Evolutionary conservation across 2,329 filamentous ascomycete species (phyloP), one percentile per base, ranked within the genome.

Genomic region (Celoporthe dispersa): DNA sequence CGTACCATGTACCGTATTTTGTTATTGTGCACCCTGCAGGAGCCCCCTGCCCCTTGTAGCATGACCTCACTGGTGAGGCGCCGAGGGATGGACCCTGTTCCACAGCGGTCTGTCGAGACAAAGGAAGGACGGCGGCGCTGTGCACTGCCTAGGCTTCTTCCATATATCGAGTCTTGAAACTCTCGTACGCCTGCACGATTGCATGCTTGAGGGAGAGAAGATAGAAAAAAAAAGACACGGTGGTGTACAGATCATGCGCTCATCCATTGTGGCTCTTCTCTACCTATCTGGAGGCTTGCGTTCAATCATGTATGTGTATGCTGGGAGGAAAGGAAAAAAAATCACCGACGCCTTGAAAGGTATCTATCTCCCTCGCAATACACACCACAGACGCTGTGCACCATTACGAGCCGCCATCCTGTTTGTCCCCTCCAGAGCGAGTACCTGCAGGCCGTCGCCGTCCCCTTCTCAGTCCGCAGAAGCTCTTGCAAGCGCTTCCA

Each of bases 401-500:
- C 53, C 53, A 57, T 31, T 2, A 31, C 1, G 3, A 48, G 44
- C 44, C 22, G 5, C 19, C 41, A 22, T 48, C 16, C 6, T 48
- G 44, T 19, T 22, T 48, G 1, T 48, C 6, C 16, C 19, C 39
- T 41, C 37, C 1, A 41, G 12, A 41, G 39, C 1, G 11, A 14
- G 11, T 3, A 2, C 39, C 39, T 41, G 39, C 39, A 41, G 39
- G 11, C 39, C 39, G 14, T 35, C 25, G 44, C n/a, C 31, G 7
- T 51, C 1, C 19, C 53, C 16, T 35, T 37, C 55, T 76, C 79
- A 87, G 76, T 94, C 92, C 60, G 91, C 90, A 64, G 92, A 93
- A 55, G 93, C 94, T 77, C 91, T 88, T 64, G 94, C 94, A 77
- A 98, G 83, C 73, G 92, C 92, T 84, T 98, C 95, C 81, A 97